Evolutionary conservation across 306 rosid species (phyloP).

Genomic region (Dalbergia oliveri): DNA sequence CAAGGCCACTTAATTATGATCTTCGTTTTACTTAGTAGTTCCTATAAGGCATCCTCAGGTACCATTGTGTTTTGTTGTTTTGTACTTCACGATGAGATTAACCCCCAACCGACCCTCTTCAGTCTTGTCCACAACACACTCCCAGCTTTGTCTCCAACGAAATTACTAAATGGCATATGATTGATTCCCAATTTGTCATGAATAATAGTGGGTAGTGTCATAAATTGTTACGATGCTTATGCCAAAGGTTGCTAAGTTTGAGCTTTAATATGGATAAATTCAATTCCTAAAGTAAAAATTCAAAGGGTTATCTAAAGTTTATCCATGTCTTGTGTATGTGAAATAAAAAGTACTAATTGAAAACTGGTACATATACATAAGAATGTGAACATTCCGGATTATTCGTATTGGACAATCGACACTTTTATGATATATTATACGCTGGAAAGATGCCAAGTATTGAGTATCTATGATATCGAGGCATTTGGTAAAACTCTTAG

Average conservation of each 20-base stretch:
- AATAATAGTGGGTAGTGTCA: background rate
- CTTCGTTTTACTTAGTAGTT: conserved; percentile 29
- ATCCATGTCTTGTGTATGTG: background rate
- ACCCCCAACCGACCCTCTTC: conserved; percentile 27
- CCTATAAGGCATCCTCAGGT: conserved; percentile 13
- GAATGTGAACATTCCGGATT: background rate
- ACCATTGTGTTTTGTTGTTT: conserved; percentile 35
- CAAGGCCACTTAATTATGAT: conserved; percentile 12
- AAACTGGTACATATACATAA: background rate
- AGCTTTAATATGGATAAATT: background rate
- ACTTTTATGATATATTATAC: background rate
- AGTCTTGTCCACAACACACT: conserved; percentile 30
- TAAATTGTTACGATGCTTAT: background rate
- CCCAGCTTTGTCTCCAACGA: conserved; percentile 26
- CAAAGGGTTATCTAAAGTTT: conserved; percentile 6
- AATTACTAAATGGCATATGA: background rate
- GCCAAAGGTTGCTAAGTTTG: background rate
- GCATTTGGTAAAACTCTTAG: background rate
- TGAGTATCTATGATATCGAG: background rate
- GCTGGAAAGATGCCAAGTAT: background rate
- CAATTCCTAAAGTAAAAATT: background rate
- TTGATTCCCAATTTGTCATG: background rate
- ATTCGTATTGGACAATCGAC: background rate
- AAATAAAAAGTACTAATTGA: background rate
- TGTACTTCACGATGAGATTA: conserved; percentile 30